A percentile compares a stretch with the other conserved stretches of the same genome.
Evolutionary conservation across 495 filamentous ascomycete genomes (phyloP).

Genomic region (Xylaria bambusicola): DNA sequence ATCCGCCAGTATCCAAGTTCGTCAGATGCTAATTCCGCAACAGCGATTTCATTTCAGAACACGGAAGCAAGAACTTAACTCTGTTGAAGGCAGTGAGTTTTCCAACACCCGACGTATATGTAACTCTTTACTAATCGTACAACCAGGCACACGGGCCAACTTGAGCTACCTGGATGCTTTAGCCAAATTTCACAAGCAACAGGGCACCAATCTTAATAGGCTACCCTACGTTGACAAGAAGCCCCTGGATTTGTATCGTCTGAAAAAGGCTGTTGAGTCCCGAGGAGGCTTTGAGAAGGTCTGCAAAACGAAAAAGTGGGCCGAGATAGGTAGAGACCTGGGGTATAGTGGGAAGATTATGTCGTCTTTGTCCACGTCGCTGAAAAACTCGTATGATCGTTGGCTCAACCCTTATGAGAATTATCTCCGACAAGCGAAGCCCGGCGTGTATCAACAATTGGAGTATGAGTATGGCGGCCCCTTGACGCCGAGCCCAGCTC

Average conservation of each 20-base stretch:
- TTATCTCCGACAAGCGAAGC: slow-evolving; percentile 88
- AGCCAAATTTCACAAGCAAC: slow-evolving; percentile 94
- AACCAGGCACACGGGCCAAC: slow-evolving; percentile 85
- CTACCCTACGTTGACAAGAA: slow-evolving; percentile 98
- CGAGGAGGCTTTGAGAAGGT: slow-evolving; percentile 93
- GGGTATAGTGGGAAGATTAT: slow-evolving; percentile 99
- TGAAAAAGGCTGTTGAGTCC: slow-evolving; percentile 95
- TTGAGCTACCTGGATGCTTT: slow-evolving; percentile 95
- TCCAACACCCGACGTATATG: too few species aligned
- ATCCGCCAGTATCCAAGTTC: background rate
- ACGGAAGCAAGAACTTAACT: slow-evolving; percentile 95
- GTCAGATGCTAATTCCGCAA: slow-evolving; percentile 21
- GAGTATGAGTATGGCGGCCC: slow-evolving; percentile 93
- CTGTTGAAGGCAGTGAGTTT: slow-evolving; percentile 92
- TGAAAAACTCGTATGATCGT: slow-evolving; percentile 97
- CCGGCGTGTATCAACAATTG: slow-evolving; percentile 93
- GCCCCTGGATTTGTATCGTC: slow-evolving; percentile 88
- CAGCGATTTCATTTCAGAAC: slow-evolving; percentile 97
- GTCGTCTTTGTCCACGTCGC: slow-evolving; percentile 97
- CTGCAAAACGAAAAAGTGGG: slow-evolving; percentile 98
- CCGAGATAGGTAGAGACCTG: slow-evolving; percentile 93
- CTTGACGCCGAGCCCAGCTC: slow-evolving; percentile 86
- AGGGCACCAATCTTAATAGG: slow-evolving; percentile 89
- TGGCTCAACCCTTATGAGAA: slow-evolving; percentile 98
- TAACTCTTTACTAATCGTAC: slow-evolving; percentile 15